These are phyloP conservation scores for Colletotrichum godetiae DNA, from an alignment of 2,329 filamentous ascomycete genomes.

Conservation along the genomic window DNA sequence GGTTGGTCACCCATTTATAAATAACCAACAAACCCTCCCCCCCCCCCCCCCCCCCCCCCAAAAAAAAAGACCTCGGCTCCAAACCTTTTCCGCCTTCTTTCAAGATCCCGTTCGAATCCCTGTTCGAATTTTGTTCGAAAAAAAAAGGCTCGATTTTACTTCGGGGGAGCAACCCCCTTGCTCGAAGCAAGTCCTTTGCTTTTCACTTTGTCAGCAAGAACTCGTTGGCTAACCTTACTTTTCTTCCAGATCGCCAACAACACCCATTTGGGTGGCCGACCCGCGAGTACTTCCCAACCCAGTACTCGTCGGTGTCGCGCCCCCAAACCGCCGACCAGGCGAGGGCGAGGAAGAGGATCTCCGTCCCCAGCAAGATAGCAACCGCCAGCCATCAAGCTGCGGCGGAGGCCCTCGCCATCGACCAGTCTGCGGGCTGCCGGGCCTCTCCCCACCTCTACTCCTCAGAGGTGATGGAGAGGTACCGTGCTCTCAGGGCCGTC, in stretches of 20 bases:
- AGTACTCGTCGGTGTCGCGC: slow-evolving; percentile 9
- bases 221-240: slow-evolving; percentile 1
- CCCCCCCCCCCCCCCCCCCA: too few species aligned
- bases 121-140: not conserved
- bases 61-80: not conserved
- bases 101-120: not conserved
- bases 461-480: slow-evolving; percentile 1
- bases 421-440: slow-evolving; percentile 11
- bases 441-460: slow-evolving; percentile 20
- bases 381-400: slow-evolving; percentile 2
- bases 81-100: not conserved
- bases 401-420: slow-evolving; percentile 13
- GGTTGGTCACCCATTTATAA: not conserved
- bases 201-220: not conserved
- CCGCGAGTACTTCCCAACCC: slow-evolving; percentile 9
- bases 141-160: not conserved
- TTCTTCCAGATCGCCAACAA: not conserved
- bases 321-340: not conserved
- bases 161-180: too few species aligned
- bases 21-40: not conserved
- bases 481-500: slow-evolving; percentile 10
- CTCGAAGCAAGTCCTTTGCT: not conserved
- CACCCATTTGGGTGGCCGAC: not conserved
- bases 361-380: not conserved
- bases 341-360: not conserved